Base-by-base conservation (phyloP, 2,329 filamentous ascomycete genomes). In the Davidsoniella neocaledoniae region DNA sequence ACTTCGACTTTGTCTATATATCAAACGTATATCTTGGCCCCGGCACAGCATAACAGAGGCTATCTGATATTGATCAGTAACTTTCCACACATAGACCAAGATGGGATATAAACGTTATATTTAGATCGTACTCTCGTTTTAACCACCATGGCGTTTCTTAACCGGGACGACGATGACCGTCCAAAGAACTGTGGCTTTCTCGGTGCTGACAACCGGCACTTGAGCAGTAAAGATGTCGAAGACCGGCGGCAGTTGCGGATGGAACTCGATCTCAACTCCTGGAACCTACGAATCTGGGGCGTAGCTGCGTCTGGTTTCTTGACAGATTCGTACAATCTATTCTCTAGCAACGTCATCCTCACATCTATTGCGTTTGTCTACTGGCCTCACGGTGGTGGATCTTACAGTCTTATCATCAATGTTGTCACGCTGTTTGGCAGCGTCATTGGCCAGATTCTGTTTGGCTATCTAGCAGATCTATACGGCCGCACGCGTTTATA, bases 401-500 rank as follows among this genome's bases (percentile, higher is more conserved):
- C 66, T 63, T 65, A 65, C 2, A 65, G 68, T 12, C 60, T 71
- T 4, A 62, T 72, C 54, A 71, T 73, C 58, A 74, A 74, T 56
- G 58, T 74, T 53, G 69, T 69, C 49, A 75, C 72, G 8, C 63
- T 75, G 8, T 55, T 72, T 21, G 72, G 72, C 29, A 75, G 71
- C 5, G 68, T 74, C 29, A 58, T 69, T 16, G 72, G 72, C 26
- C 72, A 74, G 55, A 58, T 74, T 21, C 56, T 69, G 19, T 76
- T 75, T 54, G 72, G 72, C 40, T 71, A 69, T 51, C 64, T 76
- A 5, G 72, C 72, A 37, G 72, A 76, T 55, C 67, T 67, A 50
- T 72, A 70, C 57, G 72, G 72, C n/a, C 66, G 72, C 17, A 74
- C 72, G 10, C 66, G 69, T 4, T 63, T 75, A 2, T 76, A 76